Percentiles rank a stretch among this genome's conserved stretches.
Conservation (phyloP, 2,329 filamentous ascomycete species). For the Ophiobolus disseminans region DNA sequence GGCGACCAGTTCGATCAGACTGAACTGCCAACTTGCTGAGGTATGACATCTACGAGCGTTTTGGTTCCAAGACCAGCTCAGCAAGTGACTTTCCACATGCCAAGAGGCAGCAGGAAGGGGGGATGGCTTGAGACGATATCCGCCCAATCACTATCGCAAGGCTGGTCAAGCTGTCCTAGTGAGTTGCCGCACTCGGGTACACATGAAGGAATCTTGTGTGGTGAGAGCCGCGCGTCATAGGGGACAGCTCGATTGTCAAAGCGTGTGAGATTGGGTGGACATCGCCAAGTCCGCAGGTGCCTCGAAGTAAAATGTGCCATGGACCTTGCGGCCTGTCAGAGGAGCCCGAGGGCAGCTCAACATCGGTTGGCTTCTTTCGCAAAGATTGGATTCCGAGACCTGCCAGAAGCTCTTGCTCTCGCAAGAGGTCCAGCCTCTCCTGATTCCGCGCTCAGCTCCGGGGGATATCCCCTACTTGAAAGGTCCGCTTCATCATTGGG, state of each 20-base stretch:
- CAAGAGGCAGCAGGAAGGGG: not conserved
- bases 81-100: too few species aligned
- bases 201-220: too few species aligned
- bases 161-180: too few species aligned
- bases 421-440: constrained; percentile 33
- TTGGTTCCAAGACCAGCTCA: too few species aligned
- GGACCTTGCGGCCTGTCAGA: constrained; percentile 41
- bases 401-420: constrained; percentile 25
- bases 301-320: constrained; percentile 41
- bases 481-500: constrained; percentile 21
- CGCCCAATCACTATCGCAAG: constrained; percentile 2
- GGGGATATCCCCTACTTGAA: constrained; percentile 37
- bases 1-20: not conserved
- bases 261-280: too few species aligned
- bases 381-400: constrained; percentile 26
- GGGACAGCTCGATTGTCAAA: too few species aligned
- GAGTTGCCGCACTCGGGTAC: too few species aligned
- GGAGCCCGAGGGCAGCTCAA: constrained; percentile 24
- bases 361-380: constrained; percentile 46
- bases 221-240: too few species aligned
- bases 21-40: not conserved
- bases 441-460: constrained; percentile 26
- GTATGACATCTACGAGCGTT: not conserved
- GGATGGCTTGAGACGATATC: not conserved
- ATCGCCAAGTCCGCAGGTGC: constrained; percentile 23